Percentiles rank a stretch among this genome's conserved stretches.
Evolutionary conservation across 768 basidiomycete species (phyloP).

Genomic region (Suillus decipiens): DNA sequence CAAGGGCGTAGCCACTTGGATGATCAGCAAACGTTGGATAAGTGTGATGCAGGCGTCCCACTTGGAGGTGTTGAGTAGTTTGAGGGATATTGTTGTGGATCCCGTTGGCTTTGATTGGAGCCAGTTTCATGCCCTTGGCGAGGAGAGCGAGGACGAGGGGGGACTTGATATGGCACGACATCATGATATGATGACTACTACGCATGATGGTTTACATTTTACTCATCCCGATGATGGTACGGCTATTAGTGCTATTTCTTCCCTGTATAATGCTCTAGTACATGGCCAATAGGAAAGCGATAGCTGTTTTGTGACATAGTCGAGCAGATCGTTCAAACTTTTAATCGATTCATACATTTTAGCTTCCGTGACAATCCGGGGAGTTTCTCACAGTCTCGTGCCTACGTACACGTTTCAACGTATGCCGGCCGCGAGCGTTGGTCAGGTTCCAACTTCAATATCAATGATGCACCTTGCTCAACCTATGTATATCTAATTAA

Average conservation of each 20-base stretch:
- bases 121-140: slow-evolving; percentile 51
- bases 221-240: slow-evolving; percentile 13
- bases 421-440: not conserved
- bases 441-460: not conserved
- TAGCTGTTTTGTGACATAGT: not conserved
- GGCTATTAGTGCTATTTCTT: slow-evolving; percentile 12
- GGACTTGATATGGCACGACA: slow-evolving; percentile 10
- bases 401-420: not conserved
- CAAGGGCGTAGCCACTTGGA: slow-evolving; percentile 66
- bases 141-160: slow-evolving; percentile 51
- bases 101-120: slow-evolving; percentile 52
- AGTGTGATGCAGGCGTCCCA: slow-evolving; percentile 40
- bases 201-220: slow-evolving; percentile 16
- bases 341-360: too few species aligned
- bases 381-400: slow-evolving; percentile 7
- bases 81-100: slow-evolving; percentile 49
- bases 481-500: slow-evolving; percentile 8
- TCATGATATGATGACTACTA: slow-evolving; percentile 11
- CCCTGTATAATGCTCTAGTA: slow-evolving; percentile 18
- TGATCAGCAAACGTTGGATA: slow-evolving; percentile 73
- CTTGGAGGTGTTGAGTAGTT: slow-evolving; percentile 46
- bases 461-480: slow-evolving; percentile 3
- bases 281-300: not conserved
- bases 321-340: not conserved
- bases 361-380: too few species aligned